Percentiles rank a stretch among this genome's conserved stretches.
Evolutionary conservation across 2,329 filamentous ascomycete genomes (phyloP).

Genomic region (Fusarium coicis): DNA sequence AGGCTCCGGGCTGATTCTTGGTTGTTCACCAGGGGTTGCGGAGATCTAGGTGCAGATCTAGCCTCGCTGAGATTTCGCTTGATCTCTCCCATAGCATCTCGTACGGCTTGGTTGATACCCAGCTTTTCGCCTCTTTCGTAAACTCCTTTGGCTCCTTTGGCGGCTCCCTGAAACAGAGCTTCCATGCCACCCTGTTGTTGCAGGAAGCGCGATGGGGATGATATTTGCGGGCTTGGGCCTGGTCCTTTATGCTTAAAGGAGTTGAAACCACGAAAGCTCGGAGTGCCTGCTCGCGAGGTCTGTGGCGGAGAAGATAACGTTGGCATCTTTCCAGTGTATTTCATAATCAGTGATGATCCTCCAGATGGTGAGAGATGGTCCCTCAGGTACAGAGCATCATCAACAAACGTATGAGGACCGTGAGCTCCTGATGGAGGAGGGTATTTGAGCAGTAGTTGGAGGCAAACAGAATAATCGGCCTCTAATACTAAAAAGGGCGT

Average conservation of each 20-base stretch:
- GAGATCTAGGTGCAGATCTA: conserved; percentile 55
- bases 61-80: conserved; percentile 77
- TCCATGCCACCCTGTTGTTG: conserved; percentile 72
- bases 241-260: conserved; percentile 55
- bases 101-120: conserved; percentile 81
- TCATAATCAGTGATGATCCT: conserved; percentile 73
- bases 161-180: conserved; percentile 78
- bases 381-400: conserved; percentile 82
- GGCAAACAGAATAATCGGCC: conserved; percentile 86
- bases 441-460: conserved; percentile 87
- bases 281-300: conserved; percentile 47
- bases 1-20: conserved; percentile 52
- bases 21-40: conserved; percentile 51
- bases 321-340: conserved; percentile 73
- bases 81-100: conserved; percentile 84
- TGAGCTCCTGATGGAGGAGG: conserved; percentile 71
- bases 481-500: conserved; percentile 71
- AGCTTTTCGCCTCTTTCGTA: conserved; percentile 79
- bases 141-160: conserved; percentile 79
- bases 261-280: conserved; percentile 49
- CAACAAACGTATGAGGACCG: conserved; percentile 81
- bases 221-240: conserved; percentile 57
- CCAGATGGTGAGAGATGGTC: conserved; percentile 71
- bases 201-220: conserved; percentile 61
- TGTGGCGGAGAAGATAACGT: conserved; percentile 42